Base-by-base conservation (phyloP, 2,329 filamentous ascomycete genomes). In the Colletotrichum cuscutae region DNA sequence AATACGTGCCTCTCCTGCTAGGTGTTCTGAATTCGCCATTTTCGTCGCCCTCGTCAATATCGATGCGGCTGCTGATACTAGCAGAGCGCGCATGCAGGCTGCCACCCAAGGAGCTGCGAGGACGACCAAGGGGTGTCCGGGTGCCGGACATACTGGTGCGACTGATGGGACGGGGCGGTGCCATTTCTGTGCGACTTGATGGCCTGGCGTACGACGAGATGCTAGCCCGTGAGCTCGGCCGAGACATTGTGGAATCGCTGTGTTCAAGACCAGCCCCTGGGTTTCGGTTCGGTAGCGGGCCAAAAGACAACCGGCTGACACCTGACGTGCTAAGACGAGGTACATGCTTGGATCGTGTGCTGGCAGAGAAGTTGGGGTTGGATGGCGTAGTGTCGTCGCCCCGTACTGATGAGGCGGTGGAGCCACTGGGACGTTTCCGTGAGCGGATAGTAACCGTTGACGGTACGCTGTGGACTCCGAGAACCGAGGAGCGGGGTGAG, bases 201-300 rank as follows among this genome's bases (percentile, higher is more conserved):
- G 89, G 89, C 56, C 89, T 85, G 56, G 86, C 87, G 70, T 87
- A 87, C 62, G 86, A 88, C 65, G 88, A 86, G 69, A 86, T 83
- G 79, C 92, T 93, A 77, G 92, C 90, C 75, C 93, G 91, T 78
- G 93, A 95, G 83, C 90, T 93, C 19, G 94, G 93, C 42, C 94
- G 91, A 76, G 90, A 92, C 75, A 88, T 84, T 24, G 85, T 82
- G 19, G 81, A 77, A 46, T 82, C 80, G 12, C 79, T 82, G 42
- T 49, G 42, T 35, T 79, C 78, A 61, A 81, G 78, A 72, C 84
- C 85, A 22, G 62, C 62, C 53, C 85, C 85, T 15, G 87, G 87
- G 62, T 84, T 85, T 56, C 90, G 86, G 77, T 88, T 89, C 3
- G 91, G 89, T 11, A 91, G 82, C 1, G 89, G 88, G 1, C 90